Conservation (phyloP, 371 early-diverging fungal genomes). For the Dinochytrium kinnereticum region DNA sequence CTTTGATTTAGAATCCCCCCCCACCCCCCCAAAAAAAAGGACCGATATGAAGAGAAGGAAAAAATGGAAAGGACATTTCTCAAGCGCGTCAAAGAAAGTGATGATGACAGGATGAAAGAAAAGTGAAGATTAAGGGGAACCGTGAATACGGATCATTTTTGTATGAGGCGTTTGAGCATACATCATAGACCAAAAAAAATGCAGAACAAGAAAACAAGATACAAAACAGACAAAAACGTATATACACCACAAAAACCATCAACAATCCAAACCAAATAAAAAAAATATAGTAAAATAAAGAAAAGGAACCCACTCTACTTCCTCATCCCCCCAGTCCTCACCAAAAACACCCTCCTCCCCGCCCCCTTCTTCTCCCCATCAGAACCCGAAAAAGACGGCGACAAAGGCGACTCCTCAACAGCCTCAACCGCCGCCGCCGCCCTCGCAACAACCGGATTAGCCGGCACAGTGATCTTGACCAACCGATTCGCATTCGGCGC, state of each 20-base stretch:
- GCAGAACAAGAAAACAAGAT: too few species aligned
- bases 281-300: too few species aligned
- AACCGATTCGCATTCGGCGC: constrained; percentile 2
- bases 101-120: background rate
- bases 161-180: too few species aligned
- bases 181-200: too few species aligned
- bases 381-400: background rate
- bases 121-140: background rate
- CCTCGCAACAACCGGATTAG: background rate
- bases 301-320: background rate
- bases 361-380: background rate
- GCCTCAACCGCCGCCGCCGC: background rate
- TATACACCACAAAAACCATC: too few species aligned
- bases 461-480: constrained; percentile 2
- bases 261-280: too few species aligned
- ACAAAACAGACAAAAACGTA: too few species aligned
- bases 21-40: too few species aligned
- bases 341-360: constrained; percentile 11
- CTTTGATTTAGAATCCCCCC: too few species aligned
- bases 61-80: background rate
- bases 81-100: background rate
- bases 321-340: background rate
- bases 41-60: background rate
- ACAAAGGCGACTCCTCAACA: background rate
- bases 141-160: too few species aligned